These are phyloP conservation scores for Phytophthora macrochlamydospora DNA, from an alignment of 352 stramenopile genomes.

Conservation along the genomic window DNA sequence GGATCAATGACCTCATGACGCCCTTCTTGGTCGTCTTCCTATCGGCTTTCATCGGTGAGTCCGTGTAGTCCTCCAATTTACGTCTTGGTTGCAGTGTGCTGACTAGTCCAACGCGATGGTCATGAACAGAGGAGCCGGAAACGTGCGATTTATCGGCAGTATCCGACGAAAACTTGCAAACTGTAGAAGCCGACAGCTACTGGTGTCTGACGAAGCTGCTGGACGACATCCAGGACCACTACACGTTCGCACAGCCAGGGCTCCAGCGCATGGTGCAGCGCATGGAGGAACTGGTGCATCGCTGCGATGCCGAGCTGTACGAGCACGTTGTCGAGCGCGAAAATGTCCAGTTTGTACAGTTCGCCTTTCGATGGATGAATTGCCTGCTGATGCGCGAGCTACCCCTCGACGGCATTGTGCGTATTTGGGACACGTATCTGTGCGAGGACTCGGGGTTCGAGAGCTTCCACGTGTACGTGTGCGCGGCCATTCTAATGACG, in stretches of 20 bases:
- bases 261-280: slow-evolving; percentile 98
- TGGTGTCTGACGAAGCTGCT: slow-evolving; percentile 99
- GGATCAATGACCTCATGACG: slow-evolving; percentile 99
- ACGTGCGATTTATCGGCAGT: slow-evolving; percentile 72
- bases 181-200: slow-evolving; percentile 98
- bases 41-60: slow-evolving; percentile 70
- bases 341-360: slow-evolving; percentile 98
- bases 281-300: slow-evolving; percentile 97
- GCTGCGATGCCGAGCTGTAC: slow-evolving; percentile 96
- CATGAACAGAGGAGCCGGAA: slow-evolving; percentile 67
- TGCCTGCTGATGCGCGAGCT: slow-evolving; percentile 99
- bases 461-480: slow-evolving; percentile 99
- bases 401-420: slow-evolving; percentile 93
- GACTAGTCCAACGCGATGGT: too few relatives aligned
- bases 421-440: slow-evolving; percentile 99
- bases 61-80: too few relatives aligned
- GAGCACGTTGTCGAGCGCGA: slow-evolving; percentile 94
- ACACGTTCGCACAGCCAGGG: slow-evolving; percentile 98
- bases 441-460: slow-evolving; percentile 99
- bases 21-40: slow-evolving; percentile 98
- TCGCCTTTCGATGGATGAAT: slow-evolving; percentile 99
- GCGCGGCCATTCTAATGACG: slow-evolving; percentile 97
- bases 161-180: slow-evolving; percentile 66
- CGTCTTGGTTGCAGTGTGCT: too few relatives aligned
- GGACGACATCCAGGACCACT: slow-evolving; percentile 99